A percentile compares a stretch with the other conserved stretches of the same genome.
phyloP scores from a whole-genome alignment of 768 basidiomycete genomes.

The Russula griseocarnosa region DNA sequence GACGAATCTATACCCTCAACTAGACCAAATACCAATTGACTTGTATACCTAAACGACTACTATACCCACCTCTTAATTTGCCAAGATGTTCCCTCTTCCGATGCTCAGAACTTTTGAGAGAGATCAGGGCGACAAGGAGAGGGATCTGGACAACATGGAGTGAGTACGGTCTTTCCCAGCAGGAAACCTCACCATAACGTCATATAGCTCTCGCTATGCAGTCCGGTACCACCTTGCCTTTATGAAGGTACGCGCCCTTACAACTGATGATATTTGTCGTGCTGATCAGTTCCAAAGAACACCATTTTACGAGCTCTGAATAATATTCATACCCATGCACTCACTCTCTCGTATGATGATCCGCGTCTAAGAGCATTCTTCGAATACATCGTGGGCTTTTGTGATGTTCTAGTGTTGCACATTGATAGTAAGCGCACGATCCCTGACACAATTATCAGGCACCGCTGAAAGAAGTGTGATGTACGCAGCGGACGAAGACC shows the following conservation, averaged over 20 bases:
- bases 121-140: slow-evolving; percentile 1
- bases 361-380: slow-evolving; percentile 19
- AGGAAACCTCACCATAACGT: slow-evolving; percentile 1
- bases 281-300: slow-evolving; percentile 16
- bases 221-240: slow-evolving; percentile 23
- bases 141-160: slow-evolving; percentile 19
- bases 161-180: neutral
- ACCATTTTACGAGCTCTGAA: slow-evolving; percentile 26
- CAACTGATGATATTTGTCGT: neutral
- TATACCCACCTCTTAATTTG: slow-evolving; percentile 1
- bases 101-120: slow-evolving; percentile 11
- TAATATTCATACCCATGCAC: slow-evolving; percentile 17
- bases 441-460: neutral
- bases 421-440: slow-evolving; percentile 8
- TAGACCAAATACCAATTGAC: slow-evolving; percentile 1
- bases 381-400: slow-evolving; percentile 15
- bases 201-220: slow-evolving; percentile 17
- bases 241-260: slow-evolving; percentile 14
- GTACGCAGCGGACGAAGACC: slow-evolving; percentile 6
- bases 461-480: neutral
- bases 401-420: slow-evolving; percentile 17
- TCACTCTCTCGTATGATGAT: slow-evolving; percentile 2
- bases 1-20: slow-evolving; percentile 14
- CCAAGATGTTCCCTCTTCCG: slow-evolving; percentile 22
- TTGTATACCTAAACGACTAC: neutral